Base-by-base conservation (phyloP, 306 rosid species). In the Vigna radiata region DNA sequence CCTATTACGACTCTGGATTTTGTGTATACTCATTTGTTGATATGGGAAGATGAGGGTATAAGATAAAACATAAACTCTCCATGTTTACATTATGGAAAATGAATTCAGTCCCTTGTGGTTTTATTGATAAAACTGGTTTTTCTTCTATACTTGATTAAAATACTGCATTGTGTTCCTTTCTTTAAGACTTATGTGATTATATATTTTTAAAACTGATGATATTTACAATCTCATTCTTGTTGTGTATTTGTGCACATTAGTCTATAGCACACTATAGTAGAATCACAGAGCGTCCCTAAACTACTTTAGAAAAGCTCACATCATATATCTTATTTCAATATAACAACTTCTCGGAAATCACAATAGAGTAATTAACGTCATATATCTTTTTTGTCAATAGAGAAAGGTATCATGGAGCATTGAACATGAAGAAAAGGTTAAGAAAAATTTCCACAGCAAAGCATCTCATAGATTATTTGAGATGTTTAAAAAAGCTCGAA, bases 151-250 rank as follows among this genome's bases (percentile, higher is more conserved):
- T 12, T 75, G 76, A 68, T 60, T 47, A 59, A 48, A 46, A 9
- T 58, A 58, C 62, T 76, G 53, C 21, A 48, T 44, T 73, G 63
- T 21, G 12, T 49, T 31, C 58, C n/a, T 54, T 41, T 36, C 16
- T 27, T 59, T 3, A 25, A 5, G 31, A 58, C 60, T 83, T 56
- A 19, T 68, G 48, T 82, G 77, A 80, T 73, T 60, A 75, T 75
- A 46, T 67, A 37, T 84, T 60, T 83, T 88, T 79, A n/a, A n/a
- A n/a, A n/a, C n/a, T 92, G 85, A 85, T 90, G 73, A 83, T 59
- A 29, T 64, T 52, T 73, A 14, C 68, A 37, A 41, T 73, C 47
- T 43, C 5, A 1, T 14, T 78, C 70, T 37, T 65, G 11, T 39
- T 65, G 11, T 37, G 46, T 36, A 62, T 19, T 17, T 41, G 5